phyloP scores from a whole-genome alignment of 768 basidiomycete genomes.

The Tricholoma hemisulphureum region DNA sequence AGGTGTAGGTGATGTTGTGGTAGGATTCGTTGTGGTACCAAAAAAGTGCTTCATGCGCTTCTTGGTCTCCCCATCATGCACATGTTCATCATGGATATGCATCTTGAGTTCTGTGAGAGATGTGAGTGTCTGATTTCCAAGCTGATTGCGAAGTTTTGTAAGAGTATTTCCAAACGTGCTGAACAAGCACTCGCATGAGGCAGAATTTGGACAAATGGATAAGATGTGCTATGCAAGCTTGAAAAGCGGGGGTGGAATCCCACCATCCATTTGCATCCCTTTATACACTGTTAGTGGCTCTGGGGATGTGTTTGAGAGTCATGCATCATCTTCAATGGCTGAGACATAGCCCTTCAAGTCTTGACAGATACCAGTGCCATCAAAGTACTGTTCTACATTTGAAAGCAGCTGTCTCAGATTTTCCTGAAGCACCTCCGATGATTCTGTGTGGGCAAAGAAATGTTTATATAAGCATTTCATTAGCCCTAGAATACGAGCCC shows the following conservation, averaged over 20 bases:
- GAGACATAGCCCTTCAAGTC: background rate
- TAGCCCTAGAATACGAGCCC: constrained; percentile 10
- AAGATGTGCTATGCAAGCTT: constrained; percentile 19
- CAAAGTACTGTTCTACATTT: background rate
- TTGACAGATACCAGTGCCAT: background rate
- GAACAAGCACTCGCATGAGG: constrained; percentile 30
- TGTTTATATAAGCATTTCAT: constrained; percentile 12
- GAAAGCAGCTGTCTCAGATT: background rate
- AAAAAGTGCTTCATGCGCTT: constrained; percentile 2
- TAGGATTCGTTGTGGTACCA: background rate
- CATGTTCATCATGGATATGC: constrained; percentile 26
- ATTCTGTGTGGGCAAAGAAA: constrained; percentile 7
- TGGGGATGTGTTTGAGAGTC: constrained; percentile 2
- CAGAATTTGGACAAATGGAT: constrained; percentile 28
- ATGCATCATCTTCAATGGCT: background rate
- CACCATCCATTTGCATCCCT: constrained; percentile 5
- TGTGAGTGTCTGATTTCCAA: constrained; percentile 18
- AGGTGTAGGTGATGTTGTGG: background rate
- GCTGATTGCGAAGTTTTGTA: constrained; percentile 23
- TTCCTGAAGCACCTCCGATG: constrained; percentile 1
- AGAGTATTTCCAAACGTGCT: constrained; percentile 29
- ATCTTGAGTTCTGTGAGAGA: constrained; percentile 28
- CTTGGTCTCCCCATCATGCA: constrained; percentile 1
- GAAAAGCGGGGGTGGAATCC: constrained; percentile 14
- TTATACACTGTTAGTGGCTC: constrained; percentile 12